Evolutionary conservation across 129 eudicot species (phyloP).

Genomic region (Tanacetum coccineum): DNA sequence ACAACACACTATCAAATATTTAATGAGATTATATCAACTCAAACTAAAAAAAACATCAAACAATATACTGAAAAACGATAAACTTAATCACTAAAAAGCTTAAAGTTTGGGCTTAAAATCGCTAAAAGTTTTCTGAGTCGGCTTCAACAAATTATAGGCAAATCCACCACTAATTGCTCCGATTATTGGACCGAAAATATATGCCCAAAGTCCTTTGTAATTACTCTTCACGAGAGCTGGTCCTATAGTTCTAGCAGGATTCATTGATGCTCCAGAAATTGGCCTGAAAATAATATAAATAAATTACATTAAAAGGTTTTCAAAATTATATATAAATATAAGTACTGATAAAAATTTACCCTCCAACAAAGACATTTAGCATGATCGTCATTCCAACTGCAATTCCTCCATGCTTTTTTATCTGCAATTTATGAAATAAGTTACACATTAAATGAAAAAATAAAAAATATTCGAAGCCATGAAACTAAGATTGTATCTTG

Average conservation of each 20-base stretch:
- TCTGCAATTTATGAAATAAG: constrained; percentile 30
- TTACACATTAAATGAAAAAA: too few relatives aligned
- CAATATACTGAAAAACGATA: too few relatives aligned
- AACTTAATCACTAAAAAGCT: too few relatives aligned
- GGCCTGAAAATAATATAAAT: constrained; percentile 39
- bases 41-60: too few relatives aligned
- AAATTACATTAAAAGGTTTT: not conserved
- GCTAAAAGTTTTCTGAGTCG: too few relatives aligned
- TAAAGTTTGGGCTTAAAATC: too few relatives aligned
- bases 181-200: constrained; percentile 57
- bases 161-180: constrained; percentile 34
- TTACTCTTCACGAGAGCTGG: constrained; percentile 63
- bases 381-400: constrained; percentile 81
- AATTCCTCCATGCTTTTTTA: constrained; percentile 58
- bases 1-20: too few relatives aligned
- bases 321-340: not conserved
- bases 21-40: too few relatives aligned
- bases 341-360: constrained; percentile 34
- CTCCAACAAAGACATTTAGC: constrained; percentile 76
- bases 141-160: too few relatives aligned
- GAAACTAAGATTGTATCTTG: too few relatives aligned
- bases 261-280: constrained; percentile 93
- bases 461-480: too few relatives aligned
- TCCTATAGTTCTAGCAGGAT: constrained; percentile 90
- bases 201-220: constrained; percentile 64